Conservation (phyloP, 495 filamentous ascomycete genomes). For the Jackrogersella multiformis region DNA sequence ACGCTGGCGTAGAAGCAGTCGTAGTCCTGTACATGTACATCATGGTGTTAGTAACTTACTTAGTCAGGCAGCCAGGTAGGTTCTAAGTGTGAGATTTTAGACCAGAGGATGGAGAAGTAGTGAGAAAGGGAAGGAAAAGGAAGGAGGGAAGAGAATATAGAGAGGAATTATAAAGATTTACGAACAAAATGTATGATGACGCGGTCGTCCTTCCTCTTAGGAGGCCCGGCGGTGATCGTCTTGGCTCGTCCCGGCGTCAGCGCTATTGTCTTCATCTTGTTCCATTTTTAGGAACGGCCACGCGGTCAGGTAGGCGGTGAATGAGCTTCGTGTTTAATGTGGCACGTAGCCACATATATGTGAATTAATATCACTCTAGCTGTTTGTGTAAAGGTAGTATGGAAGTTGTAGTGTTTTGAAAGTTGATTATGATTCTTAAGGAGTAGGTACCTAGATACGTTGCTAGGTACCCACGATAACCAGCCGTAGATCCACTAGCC, state of each 20-base stretch:
- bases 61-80: no score
- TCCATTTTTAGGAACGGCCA: conserved; percentile 41
- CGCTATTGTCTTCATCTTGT: conserved; percentile 40
- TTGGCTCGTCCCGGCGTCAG: conserved; percentile 36
- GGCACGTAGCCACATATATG: neutral
- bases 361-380: neutral
- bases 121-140: neutral
- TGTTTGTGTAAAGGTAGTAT: no score
- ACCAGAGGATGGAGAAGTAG: neutral
- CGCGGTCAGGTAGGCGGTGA: neutral
- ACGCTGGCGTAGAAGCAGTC: conserved; percentile 96
- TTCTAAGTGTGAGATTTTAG: neutral
- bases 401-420: neutral
- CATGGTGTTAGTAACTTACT: neutral
- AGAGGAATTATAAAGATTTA: conserved; percentile 10
- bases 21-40: conserved; percentile 71
- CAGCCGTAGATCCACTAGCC: conserved; percentile 8
- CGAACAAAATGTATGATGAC: conserved; percentile 85
- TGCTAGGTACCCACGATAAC: neutral
- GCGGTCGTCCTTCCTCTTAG: conserved; percentile 67
- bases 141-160: neutral
- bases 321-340: neutral
- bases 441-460: conserved; percentile 6
- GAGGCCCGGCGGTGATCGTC: conserved; percentile 45
- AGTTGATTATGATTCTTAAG: neutral